Conservation (phyloP, 208 protist genomes). For the Leptomonas pyrrhocoris region DNA sequence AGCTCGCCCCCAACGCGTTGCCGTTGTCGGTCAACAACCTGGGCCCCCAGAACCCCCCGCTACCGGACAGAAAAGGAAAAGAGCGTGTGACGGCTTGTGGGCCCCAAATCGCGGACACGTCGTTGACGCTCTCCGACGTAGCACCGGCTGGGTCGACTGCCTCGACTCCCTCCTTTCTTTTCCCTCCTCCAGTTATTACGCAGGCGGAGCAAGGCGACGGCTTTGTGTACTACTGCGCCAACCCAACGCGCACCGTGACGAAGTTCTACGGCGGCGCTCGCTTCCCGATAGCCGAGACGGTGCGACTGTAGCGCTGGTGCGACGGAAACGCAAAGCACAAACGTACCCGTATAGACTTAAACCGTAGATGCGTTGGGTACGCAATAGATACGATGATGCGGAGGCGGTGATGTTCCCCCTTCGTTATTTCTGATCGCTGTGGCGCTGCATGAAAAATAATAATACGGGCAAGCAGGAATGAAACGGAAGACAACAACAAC, state of each 20-base stretch:
- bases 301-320: conserved; percentile 2
- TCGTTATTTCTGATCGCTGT: too few species aligned
- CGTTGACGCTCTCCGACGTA: not conserved
- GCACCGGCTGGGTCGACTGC: not conserved
- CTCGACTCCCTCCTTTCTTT: not conserved
- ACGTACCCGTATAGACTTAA: conserved; percentile 6
- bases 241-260: conserved; percentile 31
- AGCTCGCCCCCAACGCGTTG: conserved; percentile 10
- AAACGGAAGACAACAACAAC: too few species aligned
- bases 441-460: too few species aligned
- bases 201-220: conserved; percentile 38
- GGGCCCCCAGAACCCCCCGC: not conserved
- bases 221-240: conserved; percentile 84
- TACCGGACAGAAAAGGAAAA: not conserved
- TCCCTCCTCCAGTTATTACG: conserved; percentile 26
- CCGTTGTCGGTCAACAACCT: not conserved
- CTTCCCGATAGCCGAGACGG: not conserved
- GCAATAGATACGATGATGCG: too few species aligned
- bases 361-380: too few species aligned
- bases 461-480: too few species aligned
- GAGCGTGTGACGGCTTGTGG: not conserved
- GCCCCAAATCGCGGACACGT: not conserved
- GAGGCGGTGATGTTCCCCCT: too few species aligned
- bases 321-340: not conserved
- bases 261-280: conserved; percentile 15